Evolutionary conservation across 2,329 filamentous ascomycete genomes (phyloP).

Genomic region (Trichoderma atrobrunneum): DNA sequence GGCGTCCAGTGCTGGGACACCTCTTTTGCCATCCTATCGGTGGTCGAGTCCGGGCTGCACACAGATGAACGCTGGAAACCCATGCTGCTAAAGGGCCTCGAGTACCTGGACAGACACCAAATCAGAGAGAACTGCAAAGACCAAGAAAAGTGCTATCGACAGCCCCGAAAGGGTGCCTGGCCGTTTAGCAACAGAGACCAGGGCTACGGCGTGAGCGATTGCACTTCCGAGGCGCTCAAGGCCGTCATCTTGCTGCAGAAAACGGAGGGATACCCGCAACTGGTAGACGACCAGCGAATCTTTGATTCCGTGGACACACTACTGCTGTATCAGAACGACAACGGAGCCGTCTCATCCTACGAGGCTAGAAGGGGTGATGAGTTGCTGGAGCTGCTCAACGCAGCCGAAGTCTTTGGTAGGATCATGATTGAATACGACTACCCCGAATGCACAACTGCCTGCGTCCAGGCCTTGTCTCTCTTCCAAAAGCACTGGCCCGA

Average conservation of each 20-base stretch:
- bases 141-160: slow-evolving; percentile 79
- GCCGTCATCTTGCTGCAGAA: slow-evolving; percentile 81
- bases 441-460: slow-evolving; percentile 94
- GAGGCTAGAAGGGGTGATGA: slow-evolving; percentile 77
- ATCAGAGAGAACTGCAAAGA: slow-evolving; percentile 79
- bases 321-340: slow-evolving; percentile 83
- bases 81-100: slow-evolving; percentile 78
- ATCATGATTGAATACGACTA: slow-evolving; percentile 99
- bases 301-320: slow-evolving; percentile 89
- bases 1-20: slow-evolving; percentile 99
- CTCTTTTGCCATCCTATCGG: slow-evolving; percentile 79
- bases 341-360: slow-evolving; percentile 86
- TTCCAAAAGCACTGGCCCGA: slow-evolving; percentile 79
- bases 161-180: slow-evolving; percentile 90
- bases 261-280: slow-evolving; percentile 67
- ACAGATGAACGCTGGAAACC: slow-evolving; percentile 72
- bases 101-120: slow-evolving; percentile 87
- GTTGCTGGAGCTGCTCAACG: slow-evolving; percentile 81
- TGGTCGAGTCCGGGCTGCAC: slow-evolving; percentile 76
- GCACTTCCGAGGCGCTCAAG: slow-evolving; percentile 87
- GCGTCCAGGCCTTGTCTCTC: slow-evolving; percentile 79
- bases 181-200: slow-evolving; percentile 90
- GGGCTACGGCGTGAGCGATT: slow-evolving; percentile 94
- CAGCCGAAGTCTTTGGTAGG: slow-evolving; percentile 89
- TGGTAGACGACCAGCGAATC: slow-evolving; percentile 74